These are phyloP conservation scores for Colletotrichum cereale DNA, from an alignment of 2,329 filamentous ascomycete species.

Conservation along the genomic window DNA sequence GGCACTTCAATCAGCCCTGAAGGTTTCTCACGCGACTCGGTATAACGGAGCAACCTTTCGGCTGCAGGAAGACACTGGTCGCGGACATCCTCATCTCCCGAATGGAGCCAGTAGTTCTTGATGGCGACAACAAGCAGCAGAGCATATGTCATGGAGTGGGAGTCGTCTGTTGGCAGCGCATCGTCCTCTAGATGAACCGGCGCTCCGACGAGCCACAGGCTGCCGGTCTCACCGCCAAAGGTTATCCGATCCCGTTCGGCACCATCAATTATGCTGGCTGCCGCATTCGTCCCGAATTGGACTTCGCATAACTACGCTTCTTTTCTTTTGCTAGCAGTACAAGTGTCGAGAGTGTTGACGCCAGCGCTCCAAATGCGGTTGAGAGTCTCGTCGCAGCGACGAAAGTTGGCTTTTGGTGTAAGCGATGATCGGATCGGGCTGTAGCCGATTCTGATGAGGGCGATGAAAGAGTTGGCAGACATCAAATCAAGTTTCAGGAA, in stretches of 20 bases:
- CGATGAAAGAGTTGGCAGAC: background rate
- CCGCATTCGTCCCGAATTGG: slow-evolving; percentile 27
- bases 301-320: slow-evolving; percentile 27
- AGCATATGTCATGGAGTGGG: slow-evolving; percentile 35
- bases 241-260: slow-evolving; percentile 34
- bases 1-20: slow-evolving; percentile 28
- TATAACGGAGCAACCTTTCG: slow-evolving; percentile 20
- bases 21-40: slow-evolving; percentile 2
- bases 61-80: slow-evolving; percentile 3
- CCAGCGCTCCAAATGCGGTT: slow-evolving; percentile 28
- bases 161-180: slow-evolving; percentile 32
- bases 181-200: slow-evolving; percentile 14
- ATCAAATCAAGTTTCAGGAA: slow-evolving; percentile 18
- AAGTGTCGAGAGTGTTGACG: slow-evolving; percentile 31
- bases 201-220: slow-evolving; percentile 30
- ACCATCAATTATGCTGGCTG: slow-evolving; percentile 34
- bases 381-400: slow-evolving; percentile 22
- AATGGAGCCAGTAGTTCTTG: slow-evolving; percentile 36
- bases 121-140: slow-evolving; percentile 23
- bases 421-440: background rate
- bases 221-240: slow-evolving; percentile 34
- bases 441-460: background rate
- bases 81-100: slow-evolving; percentile 7
- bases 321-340: slow-evolving; percentile 27
- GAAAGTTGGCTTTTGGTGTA: slow-evolving; percentile 2